Percentiles rank a stretch among this genome's conserved stretches.
Conservation (phyloP, 2,329 filamentous ascomycete genomes). For the Ceratocystiopsis sp. region DNA sequence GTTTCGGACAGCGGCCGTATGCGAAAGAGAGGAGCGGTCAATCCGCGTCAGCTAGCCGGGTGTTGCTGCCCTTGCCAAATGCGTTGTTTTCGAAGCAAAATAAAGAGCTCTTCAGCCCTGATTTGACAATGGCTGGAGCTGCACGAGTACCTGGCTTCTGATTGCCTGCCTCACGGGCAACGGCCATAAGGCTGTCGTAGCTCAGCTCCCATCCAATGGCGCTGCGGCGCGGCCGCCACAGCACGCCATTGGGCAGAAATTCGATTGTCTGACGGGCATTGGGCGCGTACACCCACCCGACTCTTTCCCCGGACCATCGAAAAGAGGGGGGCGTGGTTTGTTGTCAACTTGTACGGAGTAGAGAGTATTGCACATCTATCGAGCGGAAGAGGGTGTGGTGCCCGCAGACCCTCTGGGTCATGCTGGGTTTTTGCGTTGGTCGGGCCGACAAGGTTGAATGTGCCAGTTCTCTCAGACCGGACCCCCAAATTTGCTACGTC, state of each 20-base stretch:
- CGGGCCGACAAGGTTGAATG: too few relatives aligned
- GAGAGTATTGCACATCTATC: not conserved
- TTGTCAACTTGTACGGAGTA: too few relatives aligned
- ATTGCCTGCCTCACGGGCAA: slow-evolving; percentile 6
- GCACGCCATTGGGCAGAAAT: slow-evolving; percentile 10
- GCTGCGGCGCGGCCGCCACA: not conserved
- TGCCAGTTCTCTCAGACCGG: too few relatives aligned
- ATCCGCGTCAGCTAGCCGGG: too few relatives aligned
- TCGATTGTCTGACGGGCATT: not conserved
- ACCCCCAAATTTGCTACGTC: too few relatives aligned
- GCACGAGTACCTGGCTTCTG: slow-evolving; percentile 1
- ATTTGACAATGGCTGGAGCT: slow-evolving; percentile 8
- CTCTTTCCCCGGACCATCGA: too few relatives aligned
- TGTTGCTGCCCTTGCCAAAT: too few relatives aligned
- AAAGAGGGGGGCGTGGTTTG: too few relatives aligned
- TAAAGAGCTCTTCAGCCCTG: not conserved
- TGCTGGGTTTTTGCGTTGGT: not conserved
- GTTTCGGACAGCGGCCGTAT: too few relatives aligned
- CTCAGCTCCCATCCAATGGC: slow-evolving; percentile 4
- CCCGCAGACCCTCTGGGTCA: not conserved
- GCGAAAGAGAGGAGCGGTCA: too few relatives aligned
- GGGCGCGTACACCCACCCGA: too few relatives aligned
- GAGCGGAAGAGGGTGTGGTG: not conserved
- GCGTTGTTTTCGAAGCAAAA: not conserved
- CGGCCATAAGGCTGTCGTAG: slow-evolving; percentile 6